Evolutionary conservation across 208 protist genomes (phyloP).

Genomic region (Crithidia sp.): DNA sequence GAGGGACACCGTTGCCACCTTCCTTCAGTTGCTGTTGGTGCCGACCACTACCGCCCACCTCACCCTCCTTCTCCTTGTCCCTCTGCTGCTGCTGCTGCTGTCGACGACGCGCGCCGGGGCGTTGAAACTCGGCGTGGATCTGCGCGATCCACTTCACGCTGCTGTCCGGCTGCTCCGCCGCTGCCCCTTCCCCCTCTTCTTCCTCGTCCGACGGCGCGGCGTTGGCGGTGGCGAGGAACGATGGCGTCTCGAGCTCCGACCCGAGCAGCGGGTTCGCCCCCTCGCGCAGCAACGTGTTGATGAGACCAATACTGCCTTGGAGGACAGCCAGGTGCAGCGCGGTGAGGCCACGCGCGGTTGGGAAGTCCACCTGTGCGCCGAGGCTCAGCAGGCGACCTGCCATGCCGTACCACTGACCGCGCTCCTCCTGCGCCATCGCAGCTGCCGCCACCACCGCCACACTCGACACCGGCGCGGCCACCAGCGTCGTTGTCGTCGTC

Average conservation of each 20-base stretch:
- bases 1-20: not conserved
- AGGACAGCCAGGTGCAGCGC: slow-evolving; percentile 51
- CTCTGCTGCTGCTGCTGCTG: not conserved
- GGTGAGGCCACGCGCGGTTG: slow-evolving; percentile 35
- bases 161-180: slow-evolving; percentile 6
- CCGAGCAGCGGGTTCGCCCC: slow-evolving; percentile 40
- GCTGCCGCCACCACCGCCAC: slow-evolving; percentile 13
- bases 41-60: not conserved
- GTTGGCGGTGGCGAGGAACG: slow-evolving; percentile 4
- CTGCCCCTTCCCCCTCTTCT: not conserved
- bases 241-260: slow-evolving; percentile 23
- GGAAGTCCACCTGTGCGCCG: slow-evolving; percentile 41
- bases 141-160: slow-evolving; percentile 3
- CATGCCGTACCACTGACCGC: slow-evolving; percentile 30
- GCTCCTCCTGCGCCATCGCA: slow-evolving; percentile 16
- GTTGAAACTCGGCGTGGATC: slow-evolving; percentile 14
- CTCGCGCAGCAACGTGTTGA: slow-evolving; percentile 45
- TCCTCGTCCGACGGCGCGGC: slow-evolving; percentile 7
- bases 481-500: not conserved
- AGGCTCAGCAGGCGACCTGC: slow-evolving; percentile 33
- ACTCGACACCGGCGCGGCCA: slow-evolving; percentile 1
- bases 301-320: slow-evolving; percentile 31
- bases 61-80: not conserved
- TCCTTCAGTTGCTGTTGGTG: not conserved
- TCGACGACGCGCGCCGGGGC: not conserved